Conservation (phyloP, 805 yeast genomes). For the Cyberlindnera euphorbiae region DNA sequence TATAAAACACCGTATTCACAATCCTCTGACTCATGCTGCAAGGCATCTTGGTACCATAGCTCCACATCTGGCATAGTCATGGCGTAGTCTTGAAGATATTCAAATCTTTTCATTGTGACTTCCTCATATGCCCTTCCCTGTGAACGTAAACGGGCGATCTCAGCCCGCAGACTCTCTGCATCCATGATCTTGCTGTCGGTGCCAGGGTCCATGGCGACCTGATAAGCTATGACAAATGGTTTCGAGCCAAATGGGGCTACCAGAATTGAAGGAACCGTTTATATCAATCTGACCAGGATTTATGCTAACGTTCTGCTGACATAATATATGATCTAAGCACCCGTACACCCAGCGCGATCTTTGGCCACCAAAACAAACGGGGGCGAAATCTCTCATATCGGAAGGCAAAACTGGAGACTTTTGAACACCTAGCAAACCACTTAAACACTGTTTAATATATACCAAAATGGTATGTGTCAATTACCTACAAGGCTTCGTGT, state of each 20-base stretch:
- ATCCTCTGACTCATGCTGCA: background rate
- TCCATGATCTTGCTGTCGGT: background rate
- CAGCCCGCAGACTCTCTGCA: background rate
- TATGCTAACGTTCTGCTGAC: too few relatives aligned
- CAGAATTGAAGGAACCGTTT: too few relatives aligned
- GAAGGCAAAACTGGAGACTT: background rate
- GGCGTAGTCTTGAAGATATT: slow-evolving; percentile 3
- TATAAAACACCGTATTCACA: slow-evolving; percentile 2
- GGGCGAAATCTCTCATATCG: background rate
- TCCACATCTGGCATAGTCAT: slow-evolving; percentile 4
- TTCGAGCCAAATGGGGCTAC: too few relatives aligned
- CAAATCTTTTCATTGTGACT: slow-evolving; percentile 3
- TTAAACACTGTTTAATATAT: too few relatives aligned
- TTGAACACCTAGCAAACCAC: too few relatives aligned
- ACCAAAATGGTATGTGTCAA: too few relatives aligned
- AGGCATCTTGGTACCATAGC: slow-evolving; percentile 6
- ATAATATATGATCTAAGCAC: too few relatives aligned
- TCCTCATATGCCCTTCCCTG: slow-evolving; percentile 2
- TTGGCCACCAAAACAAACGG: slow-evolving; percentile 1
- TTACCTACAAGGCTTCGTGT: too few relatives aligned
- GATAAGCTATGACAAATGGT: too few relatives aligned
- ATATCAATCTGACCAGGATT: too few relatives aligned
- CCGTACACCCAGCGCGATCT: background rate
- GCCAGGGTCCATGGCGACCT: too few relatives aligned
- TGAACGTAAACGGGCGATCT: background rate